phyloP scores from a whole-genome alignment of 225 moss, liverwort and hornwort genomes.

The Sphagnum tenellum region DNA sequence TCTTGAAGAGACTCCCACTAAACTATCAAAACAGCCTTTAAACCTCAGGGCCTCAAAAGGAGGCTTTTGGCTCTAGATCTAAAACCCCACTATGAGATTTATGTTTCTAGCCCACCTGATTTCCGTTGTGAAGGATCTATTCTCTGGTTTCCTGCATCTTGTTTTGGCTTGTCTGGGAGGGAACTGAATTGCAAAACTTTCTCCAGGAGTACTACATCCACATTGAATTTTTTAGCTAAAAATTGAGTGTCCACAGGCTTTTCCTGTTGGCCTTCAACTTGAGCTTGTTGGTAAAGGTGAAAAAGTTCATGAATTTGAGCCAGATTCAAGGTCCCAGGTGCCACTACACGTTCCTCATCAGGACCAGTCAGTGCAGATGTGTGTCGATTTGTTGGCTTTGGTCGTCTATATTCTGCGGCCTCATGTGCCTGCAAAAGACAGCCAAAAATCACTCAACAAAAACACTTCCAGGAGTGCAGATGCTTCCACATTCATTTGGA shows the following conservation, averaged over 20 bases:
- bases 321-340: conserved; percentile 59
- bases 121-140: conserved; percentile 8
- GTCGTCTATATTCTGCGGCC: conserved; percentile 32
- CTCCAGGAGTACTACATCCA: conserved; percentile 49
- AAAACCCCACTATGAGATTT: no score
- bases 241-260: conserved; percentile 41
- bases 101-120: no score
- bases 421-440: conserved; percentile 27
- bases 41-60: no score
- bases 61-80: no score
- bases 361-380: conserved; percentile 71
- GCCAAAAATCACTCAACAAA: no score
- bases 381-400: conserved; percentile 63
- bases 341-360: conserved; percentile 58
- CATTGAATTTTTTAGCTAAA: conserved; percentile 47
- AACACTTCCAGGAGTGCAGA: no score
- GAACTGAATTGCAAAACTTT: conserved; percentile 42
- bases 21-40: no score
- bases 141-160: conserved; percentile 3
- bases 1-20: no score
- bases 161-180: conserved; percentile 8
- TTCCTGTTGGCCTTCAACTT: conserved; percentile 25
- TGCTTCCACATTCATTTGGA: no score
- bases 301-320: conserved; percentile 56
- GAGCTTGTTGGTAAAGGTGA: conserved; percentile 44